Conservation (phyloP, 306 rosid species). For the Pyrus bretschneideri region DNA sequence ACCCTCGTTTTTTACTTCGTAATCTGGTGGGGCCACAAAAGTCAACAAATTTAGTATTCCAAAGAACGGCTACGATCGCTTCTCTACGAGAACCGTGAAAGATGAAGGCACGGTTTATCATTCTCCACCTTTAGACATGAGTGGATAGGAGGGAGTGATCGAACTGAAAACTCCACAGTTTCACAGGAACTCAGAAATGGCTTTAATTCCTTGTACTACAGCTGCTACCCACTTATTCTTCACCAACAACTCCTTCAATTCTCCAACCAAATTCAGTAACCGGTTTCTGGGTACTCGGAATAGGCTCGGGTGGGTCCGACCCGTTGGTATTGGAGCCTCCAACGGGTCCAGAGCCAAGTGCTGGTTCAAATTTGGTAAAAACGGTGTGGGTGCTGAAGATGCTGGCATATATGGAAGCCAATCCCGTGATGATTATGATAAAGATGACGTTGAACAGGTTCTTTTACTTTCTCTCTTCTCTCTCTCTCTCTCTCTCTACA, state of each 20-base stretch:
- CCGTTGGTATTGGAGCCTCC: constrained; percentile 61
- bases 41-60: background rate
- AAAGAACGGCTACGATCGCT: background rate
- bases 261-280: constrained; percentile 29
- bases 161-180: background rate
- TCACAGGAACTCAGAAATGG: constrained; percentile 44
- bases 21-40: background rate
- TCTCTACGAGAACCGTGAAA: background rate
- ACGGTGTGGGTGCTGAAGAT: constrained; percentile 87
- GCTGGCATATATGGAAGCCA: constrained; percentile 98
- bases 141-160: constrained; percentile 41
- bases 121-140: background rate
- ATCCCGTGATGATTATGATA: constrained; percentile 76
- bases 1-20: background rate
- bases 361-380: constrained; percentile 87
- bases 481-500: background rate
- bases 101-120: background rate
- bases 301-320: constrained; percentile 32
- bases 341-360: constrained; percentile 68
- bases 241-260: constrained; percentile 27
- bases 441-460: constrained; percentile 96
- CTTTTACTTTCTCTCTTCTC: background rate
- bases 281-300: constrained; percentile 42
- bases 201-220: constrained; percentile 50
- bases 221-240: constrained; percentile 30